Evolutionary conservation across 1,284 basidiomycete genomes (phyloP).

Genomic region (Trichosporon ovoides): DNA sequence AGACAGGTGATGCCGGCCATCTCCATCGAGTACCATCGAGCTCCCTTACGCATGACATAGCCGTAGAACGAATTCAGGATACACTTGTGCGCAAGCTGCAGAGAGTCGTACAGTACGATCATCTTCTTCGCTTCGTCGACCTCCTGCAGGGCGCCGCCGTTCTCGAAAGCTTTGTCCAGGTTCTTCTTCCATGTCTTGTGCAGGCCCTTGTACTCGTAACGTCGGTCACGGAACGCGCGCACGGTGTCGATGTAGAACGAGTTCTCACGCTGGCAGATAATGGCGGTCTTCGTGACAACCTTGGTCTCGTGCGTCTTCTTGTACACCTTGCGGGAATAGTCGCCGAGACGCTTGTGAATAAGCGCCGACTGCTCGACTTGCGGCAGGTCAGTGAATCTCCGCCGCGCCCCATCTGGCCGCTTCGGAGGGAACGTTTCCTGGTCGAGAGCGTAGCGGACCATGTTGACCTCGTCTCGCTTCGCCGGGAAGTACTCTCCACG

Average conservation of each 20-base stretch:
- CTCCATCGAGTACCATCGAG: conserved; percentile 99
- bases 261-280: conserved; percentile 97
- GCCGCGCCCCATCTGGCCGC: conserved; percentile 63
- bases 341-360: conserved; percentile 92
- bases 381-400: conserved; percentile 81
- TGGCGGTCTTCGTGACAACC: conserved; percentile 87
- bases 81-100: conserved; percentile 99
- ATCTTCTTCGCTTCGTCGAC: conserved; percentile 98
- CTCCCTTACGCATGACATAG: conserved; percentile 99
- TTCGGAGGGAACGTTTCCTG: conserved; percentile 88
- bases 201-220: conserved; percentile 98
- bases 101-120: conserved; percentile 98
- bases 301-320: conserved; percentile 99
- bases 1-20: conserved; percentile 99
- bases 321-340: conserved; percentile 98
- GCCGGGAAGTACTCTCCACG: conserved; percentile 98
- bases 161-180: conserved; percentile 67
- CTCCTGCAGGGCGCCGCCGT: conserved; percentile 70
- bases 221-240: conserved; percentile 90
- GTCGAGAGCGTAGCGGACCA: conserved; percentile 95
- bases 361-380: conserved; percentile 83
- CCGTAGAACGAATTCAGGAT: conserved; percentile 99
- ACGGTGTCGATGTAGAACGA: conserved; percentile 99
- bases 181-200: conserved; percentile 99
- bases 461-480: conserved; percentile 96